Percentiles rank a stretch among this genome's conserved stretches.
Evolutionary conservation across 1,284 basidiomycete species (phyloP).

Genomic region (Tilletia horrida): DNA sequence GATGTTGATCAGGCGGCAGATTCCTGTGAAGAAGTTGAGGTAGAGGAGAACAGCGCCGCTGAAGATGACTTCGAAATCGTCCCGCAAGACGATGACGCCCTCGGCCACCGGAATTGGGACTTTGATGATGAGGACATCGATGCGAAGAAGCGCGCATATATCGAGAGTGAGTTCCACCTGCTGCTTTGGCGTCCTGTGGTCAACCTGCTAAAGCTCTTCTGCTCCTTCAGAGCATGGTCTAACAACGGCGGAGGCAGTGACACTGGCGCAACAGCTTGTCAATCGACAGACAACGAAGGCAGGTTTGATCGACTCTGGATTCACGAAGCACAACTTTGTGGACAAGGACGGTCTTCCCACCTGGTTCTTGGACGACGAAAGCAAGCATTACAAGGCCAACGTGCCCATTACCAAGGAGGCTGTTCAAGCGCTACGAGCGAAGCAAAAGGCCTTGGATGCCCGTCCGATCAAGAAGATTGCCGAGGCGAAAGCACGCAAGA

Average conservation of each 20-base stretch:
- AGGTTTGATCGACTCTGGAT: constrained; percentile 88
- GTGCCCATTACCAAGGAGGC: constrained; percentile 97
- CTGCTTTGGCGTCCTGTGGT: constrained; percentile 26
- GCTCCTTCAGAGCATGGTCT: constrained; percentile 70
- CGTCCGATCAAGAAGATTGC: constrained; percentile 99
- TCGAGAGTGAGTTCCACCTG: constrained; percentile 64
- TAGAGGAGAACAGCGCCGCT: constrained; percentile 40
- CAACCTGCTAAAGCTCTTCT: not conserved
- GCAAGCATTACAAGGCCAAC: constrained; percentile 87
- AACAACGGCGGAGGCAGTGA: constrained; percentile 83
- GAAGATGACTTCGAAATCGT: constrained; percentile 46
- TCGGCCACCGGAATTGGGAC: constrained; percentile 9
- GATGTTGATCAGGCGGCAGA: constrained; percentile 45
- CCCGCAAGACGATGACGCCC: constrained; percentile 30
- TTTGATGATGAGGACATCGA: constrained; percentile 67
- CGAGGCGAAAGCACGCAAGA: constrained; percentile 97
- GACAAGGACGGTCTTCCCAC: constrained; percentile 79
- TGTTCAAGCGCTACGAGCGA: constrained; percentile 76
- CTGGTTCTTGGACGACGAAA: constrained; percentile 95
- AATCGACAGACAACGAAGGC: constrained; percentile 87
- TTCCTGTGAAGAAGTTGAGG: too few relatives aligned
- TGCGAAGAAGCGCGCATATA: constrained; percentile 67
- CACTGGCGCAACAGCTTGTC: constrained; percentile 84
- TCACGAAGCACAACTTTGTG: constrained; percentile 81
- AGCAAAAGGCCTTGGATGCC: constrained; percentile 85